These are phyloP conservation scores for Chalaropsis ovoidea DNA, from an alignment of 2,329 filamentous ascomycete genomes.

Conservation along the genomic window DNA sequence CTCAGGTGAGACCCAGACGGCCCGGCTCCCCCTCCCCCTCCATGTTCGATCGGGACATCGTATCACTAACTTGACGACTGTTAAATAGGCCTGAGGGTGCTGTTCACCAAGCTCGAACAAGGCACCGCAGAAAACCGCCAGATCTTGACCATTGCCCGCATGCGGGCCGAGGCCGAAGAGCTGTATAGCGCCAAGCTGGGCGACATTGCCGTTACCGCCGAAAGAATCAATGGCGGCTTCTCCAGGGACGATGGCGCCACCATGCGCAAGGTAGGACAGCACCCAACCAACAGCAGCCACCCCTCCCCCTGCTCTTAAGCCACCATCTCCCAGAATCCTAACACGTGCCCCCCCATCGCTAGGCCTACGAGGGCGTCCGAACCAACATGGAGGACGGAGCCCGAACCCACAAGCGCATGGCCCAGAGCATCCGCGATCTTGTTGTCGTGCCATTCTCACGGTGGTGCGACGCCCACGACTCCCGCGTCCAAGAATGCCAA, in stretches of 20 bases:
- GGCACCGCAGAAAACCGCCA: conserved; percentile 93
- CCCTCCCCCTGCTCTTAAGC: not conserved
- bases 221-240: conserved; percentile 77
- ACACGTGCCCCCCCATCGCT: conserved; percentile 12
- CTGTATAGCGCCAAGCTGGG: conserved; percentile 69
- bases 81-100: conserved; percentile 64
- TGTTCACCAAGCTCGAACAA: conserved; percentile 95
- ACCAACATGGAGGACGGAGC: conserved; percentile 85
- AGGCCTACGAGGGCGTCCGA: conserved; percentile 92
- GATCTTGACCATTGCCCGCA: conserved; percentile 76
- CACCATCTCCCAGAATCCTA: not conserved
- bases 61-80: not conserved
- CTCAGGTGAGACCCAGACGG: conserved; percentile 51
- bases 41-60: not conserved
- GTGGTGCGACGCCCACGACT: conserved; percentile 93
- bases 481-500: conserved; percentile 83
- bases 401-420: conserved; percentile 87
- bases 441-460: conserved; percentile 88
- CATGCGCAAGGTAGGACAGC: conserved; percentile 67
- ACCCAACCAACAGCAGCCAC: not conserved
- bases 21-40: not conserved
- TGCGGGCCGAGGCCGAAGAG: conserved; percentile 95
- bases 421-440: conserved; percentile 88
- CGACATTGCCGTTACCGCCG: conserved; percentile 71
- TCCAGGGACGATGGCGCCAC: conserved; percentile 88